A percentile compares a stretch with the other conserved stretches of the same genome.
These are phyloP conservation scores for Torulaspora microellipsoides DNA, from an alignment of 805 yeast species.

Conservation along the genomic window DNA sequence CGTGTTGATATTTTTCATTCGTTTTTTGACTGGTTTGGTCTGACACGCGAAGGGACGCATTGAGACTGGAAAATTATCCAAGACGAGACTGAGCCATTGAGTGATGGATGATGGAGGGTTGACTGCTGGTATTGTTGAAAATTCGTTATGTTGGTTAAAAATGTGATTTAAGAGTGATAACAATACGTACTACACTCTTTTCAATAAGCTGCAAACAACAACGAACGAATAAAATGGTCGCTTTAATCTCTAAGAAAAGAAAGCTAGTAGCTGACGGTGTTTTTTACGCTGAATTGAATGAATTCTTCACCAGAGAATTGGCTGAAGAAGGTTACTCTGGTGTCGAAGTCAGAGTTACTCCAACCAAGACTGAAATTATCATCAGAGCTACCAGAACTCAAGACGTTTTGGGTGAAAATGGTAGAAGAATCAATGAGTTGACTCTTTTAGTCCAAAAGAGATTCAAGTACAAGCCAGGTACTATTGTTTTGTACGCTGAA, in stretches of 20 bases:
- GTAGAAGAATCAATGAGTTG: constrained; percentile 99
- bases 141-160: too few species aligned
- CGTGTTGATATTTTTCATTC: too few species aligned
- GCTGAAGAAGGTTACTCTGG: constrained; percentile 99
- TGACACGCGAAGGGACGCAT: too few species aligned
- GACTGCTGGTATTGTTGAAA: too few species aligned
- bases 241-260: constrained; percentile 90
- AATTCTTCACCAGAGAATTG: constrained; percentile 99
- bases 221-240: constrained; percentile 34
- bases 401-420: constrained; percentile 98
- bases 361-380: constrained; percentile 96
- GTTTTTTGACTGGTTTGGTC: too few species aligned
- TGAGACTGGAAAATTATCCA: too few species aligned
- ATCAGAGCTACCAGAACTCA: constrained; percentile 99
- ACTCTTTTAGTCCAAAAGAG: constrained; percentile 97
- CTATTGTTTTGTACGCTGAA: constrained; percentile 95
- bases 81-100: too few species aligned
- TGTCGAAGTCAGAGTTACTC: constrained; percentile 98
- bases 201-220: neutral
- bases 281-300: constrained; percentile 99
- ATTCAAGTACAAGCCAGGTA: constrained; percentile 92
- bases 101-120: too few species aligned
- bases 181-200: neutral
- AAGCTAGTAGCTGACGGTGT: constrained; percentile 99
- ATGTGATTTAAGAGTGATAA: too few species aligned